Evolutionary conservation across 345 rosid species (phyloP).

Genomic region (Crucihimalaya himalaica): DNA sequence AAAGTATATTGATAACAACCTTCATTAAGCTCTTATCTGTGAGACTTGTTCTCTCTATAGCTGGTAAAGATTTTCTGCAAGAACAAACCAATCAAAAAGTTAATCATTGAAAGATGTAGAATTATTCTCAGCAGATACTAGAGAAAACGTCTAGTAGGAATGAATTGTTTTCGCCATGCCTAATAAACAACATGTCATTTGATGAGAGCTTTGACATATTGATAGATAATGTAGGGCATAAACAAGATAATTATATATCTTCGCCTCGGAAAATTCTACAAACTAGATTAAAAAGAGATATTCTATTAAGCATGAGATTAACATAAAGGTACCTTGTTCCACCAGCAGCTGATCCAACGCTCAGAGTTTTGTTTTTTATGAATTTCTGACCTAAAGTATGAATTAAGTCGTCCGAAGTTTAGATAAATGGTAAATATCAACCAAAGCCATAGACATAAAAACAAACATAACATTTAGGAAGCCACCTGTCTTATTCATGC

Average conservation of each 20-base stretch:
- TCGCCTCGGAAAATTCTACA: not conserved
- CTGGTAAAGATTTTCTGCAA: slow-evolving; percentile 40
- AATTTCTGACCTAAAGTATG: slow-evolving; percentile 38
- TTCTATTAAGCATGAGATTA: slow-evolving; percentile 12
- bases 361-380: slow-evolving; percentile 42
- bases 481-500: slow-evolving; percentile 52
- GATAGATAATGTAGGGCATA: not conserved
- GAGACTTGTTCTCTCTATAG: slow-evolving; percentile 37
- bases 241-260: not conserved
- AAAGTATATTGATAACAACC: slow-evolving; percentile 27
- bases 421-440: slow-evolving; percentile 37
- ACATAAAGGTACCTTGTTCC: slow-evolving; percentile 49
- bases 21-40: slow-evolving; percentile 28
- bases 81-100: slow-evolving; percentile 17
- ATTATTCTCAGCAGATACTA: slow-evolving; percentile 18
- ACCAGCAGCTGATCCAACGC: slow-evolving; percentile 39
- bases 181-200: slow-evolving; percentile 12
- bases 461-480: slow-evolving; percentile 25
- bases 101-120: slow-evolving; percentile 10
- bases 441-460: slow-evolving; percentile 22
- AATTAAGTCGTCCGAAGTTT: slow-evolving; percentile 27
- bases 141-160: not conserved
- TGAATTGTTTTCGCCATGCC: not conserved
- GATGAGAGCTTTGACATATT: not conserved
- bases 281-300: slow-evolving; percentile 11